Evolutionary conservation across 495 filamentous ascomycete species (phyloP), one percentile per base, ranked within the genome.

Genomic region (Mycothermus thermophilus): DNA sequence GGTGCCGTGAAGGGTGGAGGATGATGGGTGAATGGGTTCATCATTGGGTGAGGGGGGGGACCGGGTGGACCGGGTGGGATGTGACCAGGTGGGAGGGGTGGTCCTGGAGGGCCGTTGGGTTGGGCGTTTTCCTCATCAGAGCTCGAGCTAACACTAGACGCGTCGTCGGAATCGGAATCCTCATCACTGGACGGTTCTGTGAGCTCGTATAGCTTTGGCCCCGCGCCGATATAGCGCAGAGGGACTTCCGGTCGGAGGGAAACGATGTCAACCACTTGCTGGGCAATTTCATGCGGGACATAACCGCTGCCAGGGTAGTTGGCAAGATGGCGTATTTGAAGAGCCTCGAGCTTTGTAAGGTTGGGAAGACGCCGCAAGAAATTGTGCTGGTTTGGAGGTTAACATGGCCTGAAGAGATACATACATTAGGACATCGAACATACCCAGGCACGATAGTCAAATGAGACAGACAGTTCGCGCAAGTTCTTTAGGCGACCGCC

Each of bases 371-470:
- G 67, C 45, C 85, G 84, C 4, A 96, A 69, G 64, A 96, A 85
- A 42, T 71, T 79, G 62, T 96, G 88, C 86, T 93, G 41, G 37
- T 30, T 22, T 1, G n/a, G 11, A 32, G 61, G 53, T 53, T 35
- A 37, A 19, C 40, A 8, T 30, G 20, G 7, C 38, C 10, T 27
- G 10, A 27, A 13, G 25, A 34, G 26, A 25, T 32, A 46, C 38
- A 51, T 41, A 37, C 26, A 29, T 26, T 27, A 32, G 24, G 3
- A 8, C 29, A 32, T 16, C 19, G 38, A 27, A 54, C 74, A 61
- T 69, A 92, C 84, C 85, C 87, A 96, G 47, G 93, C 83, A 39
- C 71, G 79, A 53, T 79, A 84, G 37, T 85, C 74, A 31, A 94
- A 67, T 3, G 74, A 71, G 46, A 86, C 75, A 3, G 79, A 77